phyloP scores from a whole-genome alignment of 129 eudicot genomes.

The Smallanthus sonchifolius region DNA sequence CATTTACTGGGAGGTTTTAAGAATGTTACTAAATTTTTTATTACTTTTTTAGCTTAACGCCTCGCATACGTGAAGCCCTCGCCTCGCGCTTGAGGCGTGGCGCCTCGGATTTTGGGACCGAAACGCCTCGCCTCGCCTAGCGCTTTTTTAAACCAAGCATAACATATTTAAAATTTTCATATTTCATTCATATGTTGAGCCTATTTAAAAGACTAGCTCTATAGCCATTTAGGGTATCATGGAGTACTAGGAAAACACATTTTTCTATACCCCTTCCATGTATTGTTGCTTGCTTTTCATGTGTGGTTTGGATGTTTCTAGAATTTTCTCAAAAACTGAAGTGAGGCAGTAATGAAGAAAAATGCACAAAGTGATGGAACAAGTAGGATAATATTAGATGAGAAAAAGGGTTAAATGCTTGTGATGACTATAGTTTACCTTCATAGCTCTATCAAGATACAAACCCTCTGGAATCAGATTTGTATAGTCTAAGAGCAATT shows the following conservation, averaged over 20 bases:
- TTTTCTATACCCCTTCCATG: background rate
- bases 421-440: slow-evolving; percentile 42
- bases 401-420: background rate
- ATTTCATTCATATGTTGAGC: background rate
- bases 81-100: too few relatives aligned
- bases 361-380: slow-evolving; percentile 7
- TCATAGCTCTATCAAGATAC: slow-evolving; percentile 86
- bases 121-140: too few relatives aligned
- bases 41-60: too few relatives aligned
- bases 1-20: too few relatives aligned
- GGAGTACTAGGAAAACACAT: background rate
- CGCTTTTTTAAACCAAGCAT: too few relatives aligned
- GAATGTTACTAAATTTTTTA: too few relatives aligned
- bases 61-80: too few relatives aligned
- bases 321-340: background rate
- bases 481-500: slow-evolving; percentile 68
- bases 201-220: background rate
- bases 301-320: background rate
- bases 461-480: slow-evolving; percentile 80
- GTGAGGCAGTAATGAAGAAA: background rate
- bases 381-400: background rate
- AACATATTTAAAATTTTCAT: too few relatives aligned
- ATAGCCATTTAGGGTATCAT: background rate
- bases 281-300: background rate
- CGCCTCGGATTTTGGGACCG: too few relatives aligned